Conservation (phyloP, 345 rosid species). For the Populus ilicifolia region DNA sequence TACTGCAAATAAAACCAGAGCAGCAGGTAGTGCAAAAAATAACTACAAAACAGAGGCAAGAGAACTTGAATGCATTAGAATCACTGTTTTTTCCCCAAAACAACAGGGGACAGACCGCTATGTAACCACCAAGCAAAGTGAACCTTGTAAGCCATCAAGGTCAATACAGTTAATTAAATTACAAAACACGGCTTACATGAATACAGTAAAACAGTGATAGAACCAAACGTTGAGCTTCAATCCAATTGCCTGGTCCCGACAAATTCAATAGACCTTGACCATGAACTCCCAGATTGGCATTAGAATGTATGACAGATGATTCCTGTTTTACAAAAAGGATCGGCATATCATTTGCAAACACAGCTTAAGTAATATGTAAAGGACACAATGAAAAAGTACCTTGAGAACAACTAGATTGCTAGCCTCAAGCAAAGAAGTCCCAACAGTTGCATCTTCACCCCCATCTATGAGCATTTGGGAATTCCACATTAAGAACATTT, state of each 20-base stretch:
- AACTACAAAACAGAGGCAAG: background rate
- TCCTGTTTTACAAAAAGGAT: slow-evolving; percentile 43
- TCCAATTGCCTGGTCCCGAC: slow-evolving; percentile 83
- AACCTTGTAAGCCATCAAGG: slow-evolving; percentile 1
- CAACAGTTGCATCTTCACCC: slow-evolving; percentile 72
- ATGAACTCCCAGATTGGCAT: slow-evolving; percentile 93
- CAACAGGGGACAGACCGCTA: background rate
- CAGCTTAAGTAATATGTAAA: slow-evolving; percentile 16
- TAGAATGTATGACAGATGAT: slow-evolving; percentile 86
- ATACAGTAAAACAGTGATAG: slow-evolving; percentile 86
- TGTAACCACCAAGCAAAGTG: background rate
- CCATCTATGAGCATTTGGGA: slow-evolving; percentile 87
- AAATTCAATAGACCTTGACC: slow-evolving; percentile 96
- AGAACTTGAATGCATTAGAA: background rate
- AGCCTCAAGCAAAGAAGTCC: slow-evolving; percentile 86
- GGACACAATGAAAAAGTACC: slow-evolving; percentile 39
- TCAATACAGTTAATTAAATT: background rate
- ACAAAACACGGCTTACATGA: slow-evolving; percentile 48
- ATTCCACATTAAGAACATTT: slow-evolving; percentile 96
- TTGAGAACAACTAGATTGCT: slow-evolving; percentile 88
- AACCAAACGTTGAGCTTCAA: slow-evolving; percentile 95
- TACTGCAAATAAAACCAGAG: background rate
- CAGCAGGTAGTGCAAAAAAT: slow-evolving; percentile 3
- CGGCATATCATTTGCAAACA: slow-evolving; percentile 4
- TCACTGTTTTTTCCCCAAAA: background rate